phyloP scores from a whole-genome alignment of 192 early-diverging fungal species.

The Rhizoclosmatium globosum region DNA sequence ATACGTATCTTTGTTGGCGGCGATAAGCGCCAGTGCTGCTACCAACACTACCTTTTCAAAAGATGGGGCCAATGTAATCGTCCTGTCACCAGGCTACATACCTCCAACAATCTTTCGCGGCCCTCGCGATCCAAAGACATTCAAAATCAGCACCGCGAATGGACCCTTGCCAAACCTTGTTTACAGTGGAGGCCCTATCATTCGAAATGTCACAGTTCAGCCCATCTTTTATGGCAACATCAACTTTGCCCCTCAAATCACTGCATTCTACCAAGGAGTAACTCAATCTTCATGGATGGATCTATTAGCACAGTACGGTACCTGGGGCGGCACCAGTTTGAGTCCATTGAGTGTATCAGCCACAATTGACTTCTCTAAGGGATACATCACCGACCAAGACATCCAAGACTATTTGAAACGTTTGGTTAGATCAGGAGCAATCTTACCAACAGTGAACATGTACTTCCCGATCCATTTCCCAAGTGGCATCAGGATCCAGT shows the following conservation, averaged over 20 bases:
- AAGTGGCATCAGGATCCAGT: slow-evolving; percentile 1
- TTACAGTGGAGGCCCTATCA: slow-evolving; percentile 38
- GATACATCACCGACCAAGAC: background rate
- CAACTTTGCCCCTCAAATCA: background rate
- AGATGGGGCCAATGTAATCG: too few species aligned
- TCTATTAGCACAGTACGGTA: slow-evolving; percentile 2
- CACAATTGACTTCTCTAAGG: background rate
- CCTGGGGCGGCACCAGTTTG: background rate
- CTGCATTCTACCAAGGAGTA: slow-evolving; percentile 27
- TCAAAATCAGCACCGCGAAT: too few species aligned
- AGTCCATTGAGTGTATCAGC: background rate
- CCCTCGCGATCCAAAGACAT: too few species aligned
- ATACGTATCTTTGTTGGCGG: too few species aligned
- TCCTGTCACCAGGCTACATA: too few species aligned
- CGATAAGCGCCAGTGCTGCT: too few species aligned
- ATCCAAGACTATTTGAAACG: background rate
- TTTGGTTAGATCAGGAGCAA: slow-evolving; percentile 17
- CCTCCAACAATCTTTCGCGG: too few species aligned
- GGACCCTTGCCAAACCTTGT: slow-evolving; percentile 10
- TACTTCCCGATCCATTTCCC: slow-evolving; percentile 50
- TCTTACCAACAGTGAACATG: slow-evolving; percentile 42
- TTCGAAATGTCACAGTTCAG: slow-evolving; percentile 25
- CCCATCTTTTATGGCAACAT: slow-evolving; percentile 31
- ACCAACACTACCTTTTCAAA: too few species aligned
- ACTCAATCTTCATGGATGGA: slow-evolving; percentile 14